Evolutionary conservation across 2,329 filamentous ascomycete genomes (phyloP), one percentile per base, ranked within the genome.

Genomic region (Simplicillium sp.): DNA sequence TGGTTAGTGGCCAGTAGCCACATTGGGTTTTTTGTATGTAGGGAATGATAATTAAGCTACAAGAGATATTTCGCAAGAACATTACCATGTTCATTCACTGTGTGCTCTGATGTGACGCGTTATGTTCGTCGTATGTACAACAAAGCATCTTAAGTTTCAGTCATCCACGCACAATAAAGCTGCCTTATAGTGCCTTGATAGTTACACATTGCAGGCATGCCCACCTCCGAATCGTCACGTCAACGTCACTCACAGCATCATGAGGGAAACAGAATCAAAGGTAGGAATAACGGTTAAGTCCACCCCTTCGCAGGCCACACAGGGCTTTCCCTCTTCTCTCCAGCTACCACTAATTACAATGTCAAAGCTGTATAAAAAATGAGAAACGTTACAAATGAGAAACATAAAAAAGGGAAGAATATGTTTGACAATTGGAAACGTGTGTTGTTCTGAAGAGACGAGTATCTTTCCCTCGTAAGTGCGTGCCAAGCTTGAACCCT

Each of bases 381-480:
- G 11, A 40, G 35, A 36, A 37, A 28, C 15, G 20, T n/a, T 18
- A n/a, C 14, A 37, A 18, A 49, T 38, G 37, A 42, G 31, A 36
- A 43, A 37, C 45, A 40, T 40, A 48, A 39, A 40, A 46, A 48
- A n/a, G 42, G 47, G 43, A 41, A 45, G 42, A 48, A 44, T 49
- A 44, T 37, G 38, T 40, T 41, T 35, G 43, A 44, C 39, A 41
- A 49, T 44, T 47, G 52, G 52, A 61, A 61, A 33, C 31, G 63
- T 67, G n/a, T n/a, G n/a, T n/a, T n/a, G 62, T 25, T 25, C 20
- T 25, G 20, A 25, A 60, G 60, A 57, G 64, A n/a, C 62, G 76
- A 87, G 83, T 95, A 88, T 97, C 90, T 97, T 97, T 97, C 90
- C 90, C 88, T 96, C 89, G 84, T 96, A 75, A 96, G 88, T 83